Evolutionary conservation across 1,284 basidiomycete species (phyloP), one percentile per base, ranked within the genome.

Genomic region (Xanthoconium separans): DNA sequence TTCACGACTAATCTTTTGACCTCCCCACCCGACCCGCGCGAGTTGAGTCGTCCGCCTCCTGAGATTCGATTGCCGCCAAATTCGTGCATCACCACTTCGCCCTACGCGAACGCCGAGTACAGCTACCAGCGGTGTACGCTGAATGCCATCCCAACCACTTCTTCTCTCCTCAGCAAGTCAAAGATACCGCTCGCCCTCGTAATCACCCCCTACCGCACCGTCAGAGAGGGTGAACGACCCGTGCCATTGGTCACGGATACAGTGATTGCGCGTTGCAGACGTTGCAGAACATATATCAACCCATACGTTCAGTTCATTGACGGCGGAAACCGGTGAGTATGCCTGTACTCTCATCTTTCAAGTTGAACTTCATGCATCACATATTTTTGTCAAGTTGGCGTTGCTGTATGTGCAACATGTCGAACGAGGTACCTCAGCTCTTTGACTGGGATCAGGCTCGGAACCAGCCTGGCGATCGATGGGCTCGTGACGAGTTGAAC

Each of bases 261-360:
- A 0, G 91, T 99, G 45, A 99, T 99, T 65, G 96, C 97, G 44
- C 91, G 97, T 44, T 99, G 97, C 75, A 84, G 97, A 58, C 85
- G 96, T 39, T 99, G 97, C 81, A 84, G 97, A 66, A 93, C 94
- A 42, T 99, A 99, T 76, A 99, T 99, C 76, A 98, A 99, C 71
- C 96, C 97, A 5, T 99, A 93, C 69, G 95, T 98, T 40, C 93
- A 95, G 63, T 99, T 99, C 71, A 95, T 98, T 68, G 97, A 99
- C 70, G 95, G 95, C 58, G 97, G 97, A 34, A 95, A 95, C 73
- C 85, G 95, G 79, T 88, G 59, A 59, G 79, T 77, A 27, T 24
- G 15, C 40, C 7, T 22, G 2, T 7, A 18, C 12, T 30, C 36
- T 44, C 20, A 2, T 20, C 33, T 12, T 36, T 33, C 12, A 12